Evolutionary conservation across 352 stramenopile species (phyloP).

Genomic region (Globisporangium solare): DNA sequence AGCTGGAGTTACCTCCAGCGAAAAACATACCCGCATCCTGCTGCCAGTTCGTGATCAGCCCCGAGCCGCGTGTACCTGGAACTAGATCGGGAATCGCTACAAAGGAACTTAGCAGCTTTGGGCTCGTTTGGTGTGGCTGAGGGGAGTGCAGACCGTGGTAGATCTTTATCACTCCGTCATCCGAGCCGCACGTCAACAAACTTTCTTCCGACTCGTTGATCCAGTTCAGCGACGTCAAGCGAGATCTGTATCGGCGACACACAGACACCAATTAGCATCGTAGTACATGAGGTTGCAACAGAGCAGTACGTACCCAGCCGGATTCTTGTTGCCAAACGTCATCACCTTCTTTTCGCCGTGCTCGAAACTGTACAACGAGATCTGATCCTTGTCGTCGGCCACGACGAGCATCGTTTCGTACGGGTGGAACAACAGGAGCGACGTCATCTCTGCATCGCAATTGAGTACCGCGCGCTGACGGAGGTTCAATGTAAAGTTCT

Average conservation of each 20-base stretch:
- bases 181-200: constrained; percentile 93
- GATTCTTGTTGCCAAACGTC: constrained; percentile 84
- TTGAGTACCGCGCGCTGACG: constrained; percentile 91
- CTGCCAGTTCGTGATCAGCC: constrained; percentile 96
- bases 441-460: constrained; percentile 92
- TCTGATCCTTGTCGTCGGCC: constrained; percentile 92
- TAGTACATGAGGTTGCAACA: neutral
- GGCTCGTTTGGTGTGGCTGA: constrained; percentile 31
- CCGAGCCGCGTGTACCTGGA: constrained; percentile 86
- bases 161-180: constrained; percentile 96
- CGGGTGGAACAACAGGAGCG: constrained; percentile 95
- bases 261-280: constrained; percentile 4
- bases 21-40: constrained; percentile 88
- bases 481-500: constrained; percentile 82
- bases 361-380: constrained; percentile 96
- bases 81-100: constrained; percentile 91
- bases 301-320: constrained; percentile 45
- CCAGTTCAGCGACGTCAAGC: constrained; percentile 95
- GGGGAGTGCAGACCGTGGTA: constrained; percentile 87
- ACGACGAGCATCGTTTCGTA: constrained; percentile 93
- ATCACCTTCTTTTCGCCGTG: constrained; percentile 79
- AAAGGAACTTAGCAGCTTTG: constrained; percentile 91
- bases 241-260: constrained; percentile 32
- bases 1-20: constrained; percentile 89
- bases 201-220: constrained; percentile 95